These are phyloP conservation scores for Pilasporangium apinafurcum DNA, from an alignment of 352 stramenopile species.

Conservation along the genomic window DNA sequence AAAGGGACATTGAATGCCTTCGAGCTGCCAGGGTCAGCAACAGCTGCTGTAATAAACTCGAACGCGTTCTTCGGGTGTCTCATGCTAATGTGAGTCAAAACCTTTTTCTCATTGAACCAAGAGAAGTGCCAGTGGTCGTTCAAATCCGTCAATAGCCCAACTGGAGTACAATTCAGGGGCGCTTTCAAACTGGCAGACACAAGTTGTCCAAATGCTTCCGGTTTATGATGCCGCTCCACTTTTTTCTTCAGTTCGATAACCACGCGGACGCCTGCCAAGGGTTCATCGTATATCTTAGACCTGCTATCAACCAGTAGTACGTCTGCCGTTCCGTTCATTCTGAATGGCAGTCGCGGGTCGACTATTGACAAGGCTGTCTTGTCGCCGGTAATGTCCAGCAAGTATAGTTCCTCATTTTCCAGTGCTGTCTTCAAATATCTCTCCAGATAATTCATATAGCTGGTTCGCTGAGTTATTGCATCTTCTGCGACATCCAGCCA, in stretches of 20 bases:
- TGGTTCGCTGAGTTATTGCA: background rate
- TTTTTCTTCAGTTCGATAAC: constrained; percentile 1
- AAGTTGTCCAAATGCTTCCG: constrained; percentile 8
- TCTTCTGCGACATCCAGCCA: background rate
- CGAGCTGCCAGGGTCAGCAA: background rate
- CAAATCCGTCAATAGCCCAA: constrained; percentile 10
- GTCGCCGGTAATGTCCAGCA: background rate
- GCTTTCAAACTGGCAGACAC: constrained; percentile 3
- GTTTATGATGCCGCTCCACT: constrained; percentile 1
- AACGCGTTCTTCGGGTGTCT: constrained; percentile 9
- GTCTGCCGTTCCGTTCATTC: background rate
- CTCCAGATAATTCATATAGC: background rate
- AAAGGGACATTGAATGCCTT: background rate
- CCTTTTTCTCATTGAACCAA: constrained; percentile 4
- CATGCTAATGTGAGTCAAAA: constrained; percentile 6
- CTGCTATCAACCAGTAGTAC: background rate
- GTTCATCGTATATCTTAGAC: background rate
- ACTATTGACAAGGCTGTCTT: background rate
- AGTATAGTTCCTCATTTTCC: background rate
- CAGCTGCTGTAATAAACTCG: constrained; percentile 8
- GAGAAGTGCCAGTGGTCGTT: constrained; percentile 8
- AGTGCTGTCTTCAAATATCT: background rate
- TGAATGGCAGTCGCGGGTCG: background rate
- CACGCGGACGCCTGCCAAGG: background rate
- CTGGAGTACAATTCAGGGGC: constrained; percentile 4